Base-by-base conservation (phyloP, 2,329 filamentous ascomycete species). In the Fusarium bulbicola region DNA sequence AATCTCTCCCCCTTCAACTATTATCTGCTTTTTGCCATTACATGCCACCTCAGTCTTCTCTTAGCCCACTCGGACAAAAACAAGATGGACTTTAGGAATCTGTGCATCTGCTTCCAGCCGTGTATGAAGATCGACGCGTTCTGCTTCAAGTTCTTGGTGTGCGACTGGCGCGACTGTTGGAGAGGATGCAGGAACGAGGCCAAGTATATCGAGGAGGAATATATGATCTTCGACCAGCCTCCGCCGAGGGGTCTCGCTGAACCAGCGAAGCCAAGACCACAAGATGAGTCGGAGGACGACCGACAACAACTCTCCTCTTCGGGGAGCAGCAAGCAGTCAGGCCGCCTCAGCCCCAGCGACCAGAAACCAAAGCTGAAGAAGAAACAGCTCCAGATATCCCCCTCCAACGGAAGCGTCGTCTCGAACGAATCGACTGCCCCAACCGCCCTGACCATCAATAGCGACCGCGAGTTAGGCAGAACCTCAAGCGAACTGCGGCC, bases 1-100 rank as follows among this genome's bases (percentile, higher is more conserved):
- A 95, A 94, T 76, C 87, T 98, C n/a, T 93, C 95, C 12, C 95
- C 95, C 0, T 98, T 96, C 86, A 97, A 98, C 84, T 98, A 98
- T 84, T 98, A 98, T 80, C 92, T 98, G 20, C 90, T 98, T 11
- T 98, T 98, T 81, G 95, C 95, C 77, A 97, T 98, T 76, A 98
- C 95, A 39, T 98, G 95, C 82, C 95, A 98, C 78, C 91, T 98
- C 54, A 97, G 95, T 77, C 88, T 98, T 32, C 88, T 98, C 15
- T 91, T 97, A 76, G 95, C 94, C 3, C 95, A 97, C 81, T 93
- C 95, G 30, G 94, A 97, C 73, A 95, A 95, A 85, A 98, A 98
- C 88, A 97, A 97, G 85, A 98, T 98, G 95, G 94, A 97, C 80
- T 97, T 95, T 80, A 91, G 94, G 79, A 98, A 98, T 74, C 86